phyloP scores from a whole-genome alignment of 2,329 filamentous ascomycete genomes.

The Xylaria polymorpha region DNA sequence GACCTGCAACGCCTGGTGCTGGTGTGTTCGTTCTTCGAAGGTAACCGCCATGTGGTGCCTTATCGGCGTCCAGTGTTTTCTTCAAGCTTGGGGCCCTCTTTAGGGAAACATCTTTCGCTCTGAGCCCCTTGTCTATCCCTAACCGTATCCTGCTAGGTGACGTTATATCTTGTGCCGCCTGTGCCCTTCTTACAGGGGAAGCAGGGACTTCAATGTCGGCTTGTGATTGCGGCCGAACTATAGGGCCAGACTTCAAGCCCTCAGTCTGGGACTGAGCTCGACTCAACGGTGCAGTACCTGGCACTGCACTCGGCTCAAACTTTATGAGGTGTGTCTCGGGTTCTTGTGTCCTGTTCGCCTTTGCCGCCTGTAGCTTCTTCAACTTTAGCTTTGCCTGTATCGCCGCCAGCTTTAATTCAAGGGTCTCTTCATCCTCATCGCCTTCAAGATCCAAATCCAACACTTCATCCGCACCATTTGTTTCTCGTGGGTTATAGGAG shows the following conservation, averaged over 20 bases:
- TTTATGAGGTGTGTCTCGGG: constrained; percentile 29
- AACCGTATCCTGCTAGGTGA: constrained; percentile 84
- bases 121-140: constrained; percentile 90
- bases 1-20: constrained; percentile 41
- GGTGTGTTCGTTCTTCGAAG: constrained; percentile 59
- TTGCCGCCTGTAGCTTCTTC: constrained; percentile 83
- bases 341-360: constrained; percentile 52
- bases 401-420: constrained; percentile 85
- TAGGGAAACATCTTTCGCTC: constrained; percentile 83
- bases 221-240: constrained; percentile 49
- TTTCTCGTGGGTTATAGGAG: constrained; percentile 36
- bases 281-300: constrained; percentile 37
- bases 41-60: constrained; percentile 53
- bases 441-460: constrained; percentile 54
- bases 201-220: constrained; percentile 76
- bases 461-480: constrained; percentile 43
- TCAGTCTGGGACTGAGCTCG: constrained; percentile 42
- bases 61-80: constrained; percentile 49
- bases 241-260: constrained; percentile 32
- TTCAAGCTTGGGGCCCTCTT: constrained; percentile 73
- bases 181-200: constrained; percentile 73
- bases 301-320: constrained; percentile 37
- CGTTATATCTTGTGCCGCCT: constrained; percentile 64
- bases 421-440: constrained; percentile 80
- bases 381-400: constrained; percentile 89